Conservation (phyloP, 1,284 basidiomycete genomes). For the Ustilago hordei region DNA sequence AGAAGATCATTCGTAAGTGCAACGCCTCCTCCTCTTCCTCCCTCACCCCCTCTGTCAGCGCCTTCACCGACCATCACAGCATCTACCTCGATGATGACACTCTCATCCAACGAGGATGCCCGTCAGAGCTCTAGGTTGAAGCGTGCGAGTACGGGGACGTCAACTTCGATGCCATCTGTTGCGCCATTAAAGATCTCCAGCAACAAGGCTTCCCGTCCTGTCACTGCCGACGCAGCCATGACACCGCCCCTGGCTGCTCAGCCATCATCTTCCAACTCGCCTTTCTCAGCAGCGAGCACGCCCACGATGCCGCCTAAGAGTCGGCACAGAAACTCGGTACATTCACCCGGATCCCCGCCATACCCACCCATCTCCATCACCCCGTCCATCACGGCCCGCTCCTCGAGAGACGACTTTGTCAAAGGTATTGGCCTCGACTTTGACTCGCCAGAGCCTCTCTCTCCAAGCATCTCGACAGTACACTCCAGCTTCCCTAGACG, state of each 20-base stretch:
- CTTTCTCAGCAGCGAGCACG: background rate
- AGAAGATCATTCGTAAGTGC: conserved; percentile 10
- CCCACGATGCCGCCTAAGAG: conserved; percentile 12
- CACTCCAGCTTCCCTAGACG: background rate
- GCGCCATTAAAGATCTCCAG: conserved; percentile 11
- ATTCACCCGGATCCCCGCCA: background rate
- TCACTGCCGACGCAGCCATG: background rate
- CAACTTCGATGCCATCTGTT: background rate
- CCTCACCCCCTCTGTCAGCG: background rate
- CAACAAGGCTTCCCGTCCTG: conserved; percentile 4
- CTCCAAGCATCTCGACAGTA: background rate
- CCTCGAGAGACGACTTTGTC: background rate
- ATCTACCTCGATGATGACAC: background rate
- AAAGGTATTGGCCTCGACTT: conserved; percentile 13
- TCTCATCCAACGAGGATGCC: background rate
- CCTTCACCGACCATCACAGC: background rate
- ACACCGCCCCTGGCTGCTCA: background rate
- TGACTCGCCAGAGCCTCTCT: background rate
- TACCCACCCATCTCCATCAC: background rate
- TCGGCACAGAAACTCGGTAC: background rate
- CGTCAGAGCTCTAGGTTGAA: background rate
- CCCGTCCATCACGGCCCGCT: background rate
- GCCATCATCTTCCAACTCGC: background rate
- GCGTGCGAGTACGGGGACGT: conserved; percentile 6
- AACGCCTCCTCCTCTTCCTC: conserved; percentile 5